Evolutionary conservation across 2,329 filamentous ascomycete species (phyloP), one percentile per base, ranked within the genome.

Genomic region (Hypoxylon sp.): DNA sequence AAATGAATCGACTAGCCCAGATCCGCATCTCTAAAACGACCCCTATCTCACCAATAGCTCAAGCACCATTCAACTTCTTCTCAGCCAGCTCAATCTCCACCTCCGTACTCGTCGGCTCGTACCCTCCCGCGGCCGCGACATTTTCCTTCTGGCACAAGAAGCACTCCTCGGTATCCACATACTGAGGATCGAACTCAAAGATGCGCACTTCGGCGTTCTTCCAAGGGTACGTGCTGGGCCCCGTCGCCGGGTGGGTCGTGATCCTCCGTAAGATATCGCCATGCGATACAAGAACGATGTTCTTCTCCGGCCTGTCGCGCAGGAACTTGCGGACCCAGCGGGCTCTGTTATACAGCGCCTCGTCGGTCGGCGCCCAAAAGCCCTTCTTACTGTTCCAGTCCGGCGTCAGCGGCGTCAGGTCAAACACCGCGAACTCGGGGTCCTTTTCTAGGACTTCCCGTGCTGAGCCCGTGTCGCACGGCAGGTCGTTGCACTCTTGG

Each of bases 401-500:
- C 1, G 70, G 65, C 1, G 68, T 70, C 61, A 77, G 67, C 6
- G 64, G 69, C 27, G 61, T 53, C 30, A 77, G 67, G 57, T 77
- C 66, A 56, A 76, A 73, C 1, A 50, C 71, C 2, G 72, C 72
- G 56, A 79, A 76, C 60, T 72, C 71, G 7, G 73, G 69, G 51
- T 77, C 74, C n/a, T 66, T 64, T 59, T 75, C 73, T 5, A 79
- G 70, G 30, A 46, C 60, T 17, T 67, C 70, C 13, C 70, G 70
- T 8, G 63, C n/a, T 13, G 73, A 76, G 4, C 78, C 78, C 42
- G 77, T 79, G 72, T 79, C 77, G 69, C 78, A 79, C 11, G 75
- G 75, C 46, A 73, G 46, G 4, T 53, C 60, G 40, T 75, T 75
- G 49, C 72, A 73, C 60, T 79, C 78, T 46, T 80, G 79, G 8